A percentile compares a stretch with the other conserved stretches of the same genome.
Conservation (phyloP, 306 rosid genomes). For the Castanopsis chinensis region DNA sequence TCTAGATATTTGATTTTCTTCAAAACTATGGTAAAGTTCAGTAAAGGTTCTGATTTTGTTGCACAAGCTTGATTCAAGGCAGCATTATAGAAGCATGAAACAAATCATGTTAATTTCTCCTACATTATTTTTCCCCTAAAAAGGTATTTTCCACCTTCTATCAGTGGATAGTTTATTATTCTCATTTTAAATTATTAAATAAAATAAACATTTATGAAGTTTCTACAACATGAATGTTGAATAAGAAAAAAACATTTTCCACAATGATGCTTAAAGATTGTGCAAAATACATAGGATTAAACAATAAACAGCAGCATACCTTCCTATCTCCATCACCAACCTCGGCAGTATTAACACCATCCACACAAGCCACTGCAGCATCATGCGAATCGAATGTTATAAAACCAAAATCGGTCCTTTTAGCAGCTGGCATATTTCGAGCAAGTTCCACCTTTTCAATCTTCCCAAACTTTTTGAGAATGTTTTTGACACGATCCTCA, state of each 20-base stretch:
- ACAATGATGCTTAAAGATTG: neutral
- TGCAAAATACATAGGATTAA: neutral
- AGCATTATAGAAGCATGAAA: neutral
- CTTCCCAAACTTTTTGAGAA: conserved; percentile 3
- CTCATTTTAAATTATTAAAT: neutral
- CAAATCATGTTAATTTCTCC: neutral
- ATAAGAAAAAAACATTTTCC: neutral
- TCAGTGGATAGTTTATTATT: neutral
- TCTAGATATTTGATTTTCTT: neutral
- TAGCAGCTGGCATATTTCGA: conserved; percentile 8
- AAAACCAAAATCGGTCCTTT: conserved; percentile 7
- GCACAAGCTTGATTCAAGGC: neutral
- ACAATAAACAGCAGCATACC: neutral
- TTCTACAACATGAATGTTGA: neutral
- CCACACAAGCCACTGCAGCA: neutral
- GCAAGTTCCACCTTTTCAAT: conserved; percentile 11
- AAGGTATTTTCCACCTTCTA: neutral
- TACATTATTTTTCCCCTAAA: neutral
- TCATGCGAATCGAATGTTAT: neutral
- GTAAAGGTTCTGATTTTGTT: neutral
- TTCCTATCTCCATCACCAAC: conserved; percentile 5
- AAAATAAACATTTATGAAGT: neutral
- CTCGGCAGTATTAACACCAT: neutral
- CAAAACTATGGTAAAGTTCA: neutral
- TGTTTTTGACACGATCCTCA: neutral